Evolutionary conservation across 73 alveolate species (phyloP), one percentile per base, ranked within the genome.

Genomic region (Tetrahymena borealis): DNA sequence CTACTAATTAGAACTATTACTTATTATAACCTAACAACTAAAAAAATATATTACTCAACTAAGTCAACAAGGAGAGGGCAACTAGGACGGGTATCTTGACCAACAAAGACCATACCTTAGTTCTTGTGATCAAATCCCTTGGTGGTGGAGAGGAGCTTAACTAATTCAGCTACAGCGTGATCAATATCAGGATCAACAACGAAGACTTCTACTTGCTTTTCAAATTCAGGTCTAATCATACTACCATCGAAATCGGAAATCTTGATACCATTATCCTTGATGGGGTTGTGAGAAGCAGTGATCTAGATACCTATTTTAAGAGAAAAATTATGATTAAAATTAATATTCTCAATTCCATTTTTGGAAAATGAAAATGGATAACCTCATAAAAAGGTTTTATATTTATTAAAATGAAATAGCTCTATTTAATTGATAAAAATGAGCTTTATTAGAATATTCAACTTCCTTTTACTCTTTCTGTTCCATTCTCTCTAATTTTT

Each of bases 241-340:
- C 96, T 96, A 15, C 99, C 99, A 60, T 97, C 92, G 24, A 91
- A 95, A 38, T 97, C 96, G 13, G 96, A 90, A 38, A 98, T 94
- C 91, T 96, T 98, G 37, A 98, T 91, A 31, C 98, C 99, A 94
- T 98, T 98, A 60, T 98, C 99, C 41, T 40, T 60, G 39, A 91
- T 94, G n/a, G 96, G 97, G 94, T 98, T 98, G 95, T 98, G 99
- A 33, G 99, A 96, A 36, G 99, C 99, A 37, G 99, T 98, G 39
- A 98, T 93, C 99, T 98, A 97, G 91, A 98, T 97, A 38, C 99
- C 99, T 60, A n/a, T 24, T 60, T 60, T 7, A 60, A 60, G 3
- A 24, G 28, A 60, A n/a, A 60, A 9, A 39, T 39, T 9, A 9
- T 39, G 7, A 39, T 39, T 39, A n/a, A n/a, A n/a, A n/a, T n/a